Evolutionary conservation across 495 filamentous ascomycete genomes (phyloP), one percentile per base, ranked within the genome.

Genomic region (Talaromyces nanjingensis): DNA sequence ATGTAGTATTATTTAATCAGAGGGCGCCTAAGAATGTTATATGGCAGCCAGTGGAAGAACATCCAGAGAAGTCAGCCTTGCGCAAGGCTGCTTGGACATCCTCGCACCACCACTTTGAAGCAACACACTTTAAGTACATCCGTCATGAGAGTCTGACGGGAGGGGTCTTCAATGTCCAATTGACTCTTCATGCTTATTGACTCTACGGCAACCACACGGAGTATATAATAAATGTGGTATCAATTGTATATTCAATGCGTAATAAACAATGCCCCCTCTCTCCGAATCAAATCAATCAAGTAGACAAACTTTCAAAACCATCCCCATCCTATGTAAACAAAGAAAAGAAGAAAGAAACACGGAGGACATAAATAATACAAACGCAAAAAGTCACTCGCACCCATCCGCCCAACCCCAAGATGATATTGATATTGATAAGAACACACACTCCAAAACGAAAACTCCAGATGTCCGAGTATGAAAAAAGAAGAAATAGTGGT

Each of bases 161-260:
- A n/a, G n/a, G n/a, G n/a, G n/a, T n/a, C n/a, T n/a, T n/a, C n/a
- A n/a, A n/a, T n/a, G n/a, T n/a, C n/a, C n/a, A n/a, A n/a, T n/a
- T n/a, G n/a, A n/a, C n/a, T n/a, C n/a, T n/a, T n/a, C n/a, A n/a
- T n/a, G n/a, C n/a, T n/a, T n/a, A n/a, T n/a, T n/a, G n/a, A n/a
- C n/a, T n/a, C n/a, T n/a, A n/a, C n/a, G n/a, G n/a, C n/a, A n/a
- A n/a, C n/a, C n/a, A n/a, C n/a, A n/a, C n/a, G n/a, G n/a, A n/a
- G n/a, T n/a, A n/a, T n/a, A n/a, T 29, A 55, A 55, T 55, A 29
- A 55, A 55, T 55, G 52, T 55, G 52, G 52, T 55, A 55, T 55
- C 52, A 55, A 55, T 55, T 55, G 24, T 55, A 55, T 55, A 55
- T 55, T 27, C 52, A 55, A 55, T 29, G 49, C 18, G 25, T 24